phyloP scores from a whole-genome alignment of 495 filamentous ascomycete genomes.

The Neurospora sp. region DNA sequence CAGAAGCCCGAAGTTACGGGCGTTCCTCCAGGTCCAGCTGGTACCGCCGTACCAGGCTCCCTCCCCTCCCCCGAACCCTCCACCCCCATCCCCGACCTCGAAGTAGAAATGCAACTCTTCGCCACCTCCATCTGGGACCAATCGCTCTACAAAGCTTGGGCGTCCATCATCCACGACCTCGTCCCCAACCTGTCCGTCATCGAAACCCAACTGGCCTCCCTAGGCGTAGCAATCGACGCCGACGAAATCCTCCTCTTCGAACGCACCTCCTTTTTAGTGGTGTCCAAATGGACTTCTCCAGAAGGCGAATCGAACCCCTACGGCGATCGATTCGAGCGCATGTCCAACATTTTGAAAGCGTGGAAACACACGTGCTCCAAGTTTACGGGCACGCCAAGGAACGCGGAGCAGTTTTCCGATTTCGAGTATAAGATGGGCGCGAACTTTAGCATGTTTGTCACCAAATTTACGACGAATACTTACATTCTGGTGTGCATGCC shows the following conservation, averaged over 20 bases:
- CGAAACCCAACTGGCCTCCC: slow-evolving; percentile 65
- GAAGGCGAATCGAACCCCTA: slow-evolving; percentile 72
- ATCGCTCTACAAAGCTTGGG: slow-evolving; percentile 96
- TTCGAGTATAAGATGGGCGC: slow-evolving; percentile 45
- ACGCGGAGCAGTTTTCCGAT: slow-evolving; percentile 45
- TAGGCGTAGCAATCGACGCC: slow-evolving; percentile 77
- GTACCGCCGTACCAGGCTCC: no score
- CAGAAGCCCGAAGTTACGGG: slow-evolving; percentile 19
- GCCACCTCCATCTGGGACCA: slow-evolving; percentile 98
- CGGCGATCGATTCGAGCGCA: slow-evolving; percentile 84
- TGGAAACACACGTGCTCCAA: slow-evolving; percentile 69
- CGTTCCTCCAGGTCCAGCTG: no score
- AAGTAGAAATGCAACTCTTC: slow-evolving; percentile 62
- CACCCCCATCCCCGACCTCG: slow-evolving; percentile 25
- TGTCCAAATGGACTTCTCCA: slow-evolving; percentile 69
- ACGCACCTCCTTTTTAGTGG: slow-evolving; percentile 88
- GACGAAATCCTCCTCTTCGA: slow-evolving; percentile 95
- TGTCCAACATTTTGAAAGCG: slow-evolving; percentile 92
- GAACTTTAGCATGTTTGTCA: slow-evolving; percentile 83
- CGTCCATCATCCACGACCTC: slow-evolving; percentile 88
- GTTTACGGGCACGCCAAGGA: slow-evolving; percentile 42
- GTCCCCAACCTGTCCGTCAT: slow-evolving; percentile 90
- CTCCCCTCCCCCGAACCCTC: neutral
- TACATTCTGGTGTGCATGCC: slow-evolving; percentile 88
- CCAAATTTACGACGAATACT: slow-evolving; percentile 90